phyloP scores from a whole-genome alignment of 352 stramenopile species.

The Pythium insidiosum region DNA sequence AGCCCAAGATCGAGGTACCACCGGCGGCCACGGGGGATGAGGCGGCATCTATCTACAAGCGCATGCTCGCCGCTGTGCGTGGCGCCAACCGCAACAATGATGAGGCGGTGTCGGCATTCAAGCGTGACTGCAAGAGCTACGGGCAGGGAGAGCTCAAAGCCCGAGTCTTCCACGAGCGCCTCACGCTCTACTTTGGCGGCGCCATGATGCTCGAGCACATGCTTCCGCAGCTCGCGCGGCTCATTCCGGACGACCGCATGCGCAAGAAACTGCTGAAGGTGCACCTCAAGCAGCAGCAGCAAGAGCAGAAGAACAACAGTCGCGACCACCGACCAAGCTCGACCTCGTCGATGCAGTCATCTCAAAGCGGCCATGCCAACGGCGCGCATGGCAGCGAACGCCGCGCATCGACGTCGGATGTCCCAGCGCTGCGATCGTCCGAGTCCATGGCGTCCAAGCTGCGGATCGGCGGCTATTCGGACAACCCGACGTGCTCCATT shows the following conservation, averaged over 20 bases:
- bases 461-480: slow-evolving; percentile 30
- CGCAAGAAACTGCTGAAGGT: slow-evolving; percentile 63
- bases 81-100: slow-evolving; percentile 67
- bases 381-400: too few relatives aligned
- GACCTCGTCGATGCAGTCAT: slow-evolving; percentile 9
- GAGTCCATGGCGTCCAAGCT: slow-evolving; percentile 18
- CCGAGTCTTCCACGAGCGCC: slow-evolving; percentile 46
- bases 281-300: slow-evolving; percentile 17
- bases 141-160: slow-evolving; percentile 56
- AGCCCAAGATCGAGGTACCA: slow-evolving; percentile 32
- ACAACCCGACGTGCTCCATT: slow-evolving; percentile 65
- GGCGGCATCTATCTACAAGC: slow-evolving; percentile 70
- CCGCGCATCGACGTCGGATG: slow-evolving; percentile 24
- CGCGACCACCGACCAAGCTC: slow-evolving; percentile 6
- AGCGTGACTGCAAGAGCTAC: slow-evolving; percentile 72
- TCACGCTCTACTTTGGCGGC: slow-evolving; percentile 58
- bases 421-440: slow-evolving; percentile 5
- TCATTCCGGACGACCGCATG: slow-evolving; percentile 75
- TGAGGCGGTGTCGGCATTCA: slow-evolving; percentile 64
- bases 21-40: slow-evolving; percentile 57
- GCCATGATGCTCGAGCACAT: slow-evolving; percentile 75
- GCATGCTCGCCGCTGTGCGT: slow-evolving; percentile 67
- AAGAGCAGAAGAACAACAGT: neutral
- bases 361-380: neutral
- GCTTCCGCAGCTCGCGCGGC: slow-evolving; percentile 62